Conservation (phyloP, 176 grass and related monocot genomes). For the Panicum miliaceum region DNA sequence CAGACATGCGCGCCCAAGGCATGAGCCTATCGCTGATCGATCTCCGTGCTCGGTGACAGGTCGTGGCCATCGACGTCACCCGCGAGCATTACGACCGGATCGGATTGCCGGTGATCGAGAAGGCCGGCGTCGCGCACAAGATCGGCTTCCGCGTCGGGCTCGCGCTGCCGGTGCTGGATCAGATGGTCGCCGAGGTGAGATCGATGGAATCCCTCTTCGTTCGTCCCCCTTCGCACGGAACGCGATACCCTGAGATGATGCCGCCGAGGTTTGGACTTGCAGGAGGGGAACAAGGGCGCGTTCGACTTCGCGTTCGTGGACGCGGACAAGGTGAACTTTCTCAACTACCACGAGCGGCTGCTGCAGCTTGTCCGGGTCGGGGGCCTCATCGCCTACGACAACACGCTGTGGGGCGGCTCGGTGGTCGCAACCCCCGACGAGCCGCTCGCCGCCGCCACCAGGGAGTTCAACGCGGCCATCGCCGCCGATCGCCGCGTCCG, state of each 20-base stretch:
- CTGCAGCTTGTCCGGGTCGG: slow-evolving; percentile 63
- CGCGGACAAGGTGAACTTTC: slow-evolving; percentile 70
- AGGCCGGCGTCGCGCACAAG: slow-evolving; percentile 77
- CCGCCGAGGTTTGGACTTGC: neutral
- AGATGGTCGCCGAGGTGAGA: slow-evolving; percentile 49
- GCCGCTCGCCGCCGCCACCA: neutral
- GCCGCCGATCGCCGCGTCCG: slow-evolving; percentile 56
- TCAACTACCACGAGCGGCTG: slow-evolving; percentile 63
- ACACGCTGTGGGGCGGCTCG: slow-evolving; percentile 59
- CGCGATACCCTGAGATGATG: no score
- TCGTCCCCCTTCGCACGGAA: no score
- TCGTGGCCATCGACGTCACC: slow-evolving; percentile 66
- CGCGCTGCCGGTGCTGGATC: slow-evolving; percentile 53
- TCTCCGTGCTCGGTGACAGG: slow-evolving; percentile 18
- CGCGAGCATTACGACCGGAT: slow-evolving; percentile 61
- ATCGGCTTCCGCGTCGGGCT: slow-evolving; percentile 64
- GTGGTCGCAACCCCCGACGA: slow-evolving; percentile 34
- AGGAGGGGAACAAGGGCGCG: slow-evolving; percentile 45
- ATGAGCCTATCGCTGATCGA: neutral
- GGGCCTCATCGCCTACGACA: slow-evolving; percentile 63
- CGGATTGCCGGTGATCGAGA: slow-evolving; percentile 63
- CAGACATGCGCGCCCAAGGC: neutral
- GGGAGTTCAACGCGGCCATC: slow-evolving; percentile 54
- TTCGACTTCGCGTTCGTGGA: slow-evolving; percentile 84
- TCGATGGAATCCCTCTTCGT: no score